Percentiles rank a stretch among this genome's conserved stretches.
Evolutionary conservation across 2,329 filamentous ascomycete genomes (phyloP).

Genomic region (Pseudomassariella vexata): DNA sequence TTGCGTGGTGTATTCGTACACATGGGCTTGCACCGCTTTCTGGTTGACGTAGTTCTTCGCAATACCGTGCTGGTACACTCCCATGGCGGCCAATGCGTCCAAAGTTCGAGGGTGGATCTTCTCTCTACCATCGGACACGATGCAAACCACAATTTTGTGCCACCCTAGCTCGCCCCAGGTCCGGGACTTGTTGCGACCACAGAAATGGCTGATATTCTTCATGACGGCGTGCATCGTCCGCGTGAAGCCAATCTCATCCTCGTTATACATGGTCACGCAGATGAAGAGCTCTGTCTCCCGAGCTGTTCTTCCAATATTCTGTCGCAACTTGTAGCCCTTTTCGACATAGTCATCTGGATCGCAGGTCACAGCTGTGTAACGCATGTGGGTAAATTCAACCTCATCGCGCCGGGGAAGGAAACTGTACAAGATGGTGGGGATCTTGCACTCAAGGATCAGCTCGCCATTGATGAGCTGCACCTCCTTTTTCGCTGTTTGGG

Average conservation of each 20-base stretch:
- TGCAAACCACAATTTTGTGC: slow-evolving; percentile 99
- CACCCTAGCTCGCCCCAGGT: slow-evolving; percentile 98
- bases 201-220: slow-evolving; percentile 99
- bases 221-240: slow-evolving; percentile 95
- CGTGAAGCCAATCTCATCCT: slow-evolving; percentile 93
- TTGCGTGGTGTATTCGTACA: slow-evolving; percentile 98
- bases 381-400: slow-evolving; percentile 94
- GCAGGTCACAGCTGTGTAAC: slow-evolving; percentile 91
- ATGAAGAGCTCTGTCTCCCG: slow-evolving; percentile 94
- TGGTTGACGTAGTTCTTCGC: slow-evolving; percentile 98
- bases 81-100: slow-evolving; percentile 92
- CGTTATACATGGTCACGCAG: slow-evolving; percentile 98
- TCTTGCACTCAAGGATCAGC: slow-evolving; percentile 96
- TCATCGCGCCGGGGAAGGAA: slow-evolving; percentile 91
- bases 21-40: slow-evolving; percentile 89
- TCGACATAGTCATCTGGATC: slow-evolving; percentile 85
- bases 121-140: slow-evolving; percentile 85
- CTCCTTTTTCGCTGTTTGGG: slow-evolving; percentile 88
- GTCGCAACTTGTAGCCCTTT: slow-evolving; percentile 84
- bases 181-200: slow-evolving; percentile 84
- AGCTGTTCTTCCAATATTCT: slow-evolving; percentile 86
- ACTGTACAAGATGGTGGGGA: slow-evolving; percentile 95
- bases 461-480: slow-evolving; percentile 96
- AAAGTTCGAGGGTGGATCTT: slow-evolving; percentile 91
- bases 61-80: slow-evolving; percentile 96